phyloP scores from a whole-genome alignment of 306 rosid species.

The Gynostemma pentaphyllum region DNA sequence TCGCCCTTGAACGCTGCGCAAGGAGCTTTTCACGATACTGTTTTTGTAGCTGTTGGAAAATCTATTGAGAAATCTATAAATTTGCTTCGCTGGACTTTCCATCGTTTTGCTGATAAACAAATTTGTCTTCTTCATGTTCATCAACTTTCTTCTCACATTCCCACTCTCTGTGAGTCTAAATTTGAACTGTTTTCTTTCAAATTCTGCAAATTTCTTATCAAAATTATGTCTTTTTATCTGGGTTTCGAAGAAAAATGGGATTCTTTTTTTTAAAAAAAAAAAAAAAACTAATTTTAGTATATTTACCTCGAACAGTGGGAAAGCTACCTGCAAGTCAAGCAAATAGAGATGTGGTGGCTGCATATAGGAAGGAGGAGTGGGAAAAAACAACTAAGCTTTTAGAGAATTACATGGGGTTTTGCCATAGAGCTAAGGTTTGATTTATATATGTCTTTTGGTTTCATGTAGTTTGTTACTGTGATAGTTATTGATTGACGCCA shows the following conservation, averaged over 20 bases:
- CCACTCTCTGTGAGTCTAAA: conserved; percentile 51
- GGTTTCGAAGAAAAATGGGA: no score
- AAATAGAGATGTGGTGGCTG: conserved; percentile 42
- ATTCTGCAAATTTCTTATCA: background rate
- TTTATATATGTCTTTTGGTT: conserved; percentile 1
- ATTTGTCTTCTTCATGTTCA: conserved; percentile 52
- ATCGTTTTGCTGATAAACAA: conserved; percentile 25
- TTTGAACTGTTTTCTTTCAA: background rate
- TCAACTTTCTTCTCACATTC: conserved; percentile 62
- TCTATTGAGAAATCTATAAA: conserved; percentile 34
- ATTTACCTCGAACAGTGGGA: conserved; percentile 43
- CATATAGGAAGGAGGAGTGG: conserved; percentile 52
- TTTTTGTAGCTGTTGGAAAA: conserved; percentile 66
- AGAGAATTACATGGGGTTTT: conserved; percentile 33
- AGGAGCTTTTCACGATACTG: no score
- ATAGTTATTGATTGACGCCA: background rate
- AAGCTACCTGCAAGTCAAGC: conserved; percentile 71
- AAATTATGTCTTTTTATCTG: no score
- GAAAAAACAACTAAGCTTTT: conserved; percentile 36
- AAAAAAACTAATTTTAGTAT: background rate
- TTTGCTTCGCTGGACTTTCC: conserved; percentile 59
- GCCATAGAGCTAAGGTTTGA: conserved; percentile 48
- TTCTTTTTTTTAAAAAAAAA: no score
- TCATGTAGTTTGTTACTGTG: background rate
- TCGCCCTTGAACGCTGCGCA: conserved; percentile 21